Evolutionary conservation across 2,329 filamentous ascomycete genomes (phyloP), one percentile per base, ranked within the genome.

Genomic region (Alternaria gansuensis): DNA sequence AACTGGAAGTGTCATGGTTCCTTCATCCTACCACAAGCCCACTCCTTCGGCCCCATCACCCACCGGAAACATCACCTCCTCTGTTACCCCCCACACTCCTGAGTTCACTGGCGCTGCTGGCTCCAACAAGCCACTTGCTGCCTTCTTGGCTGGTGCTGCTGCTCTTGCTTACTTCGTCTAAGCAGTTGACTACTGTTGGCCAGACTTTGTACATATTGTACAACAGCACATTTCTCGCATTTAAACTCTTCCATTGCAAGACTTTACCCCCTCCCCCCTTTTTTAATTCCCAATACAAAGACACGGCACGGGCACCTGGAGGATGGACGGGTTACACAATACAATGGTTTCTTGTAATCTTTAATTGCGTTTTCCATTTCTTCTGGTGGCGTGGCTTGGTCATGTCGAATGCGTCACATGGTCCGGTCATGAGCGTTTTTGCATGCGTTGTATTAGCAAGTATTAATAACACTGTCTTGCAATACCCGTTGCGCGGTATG

Each of bases 101-200:
- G 52, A 67, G 62, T 73, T 58, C 65, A 72, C 68, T 58, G 70
- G 70, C 39, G 68, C 67, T 9, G 70, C 68, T n/a, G 49, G 36
- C 51, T 52, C 62, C 45, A 69, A 63, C 62, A 71, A 66, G 64
- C 69, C 68, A 24, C 40, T 71, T n/a, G 64, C 50, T 14, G 70
- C 64, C 39, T 53, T 73, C 36, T 49, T 71, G 26, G 69, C 64
- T 57, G 70, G 65, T 57, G 69, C 66, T 14, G 51, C 65, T 23
- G 70, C 68, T 31, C 34, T 73, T 31, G 60, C 59, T 41, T 58
- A 61, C 55, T 41, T 71, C 54, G 65, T 57, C 49, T 73, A 67
- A 64, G 43, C 33, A 6, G 3, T 33, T 17, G 17, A 10, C 21
- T n/a, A 2, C 7, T 4, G 28, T 40, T 21, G 10, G 10, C 34